A percentile compares a stretch with the other conserved stretches of the same genome.
Conservation (phyloP, 495 filamentous ascomycete species). For the Penicillium manginii region DNA sequence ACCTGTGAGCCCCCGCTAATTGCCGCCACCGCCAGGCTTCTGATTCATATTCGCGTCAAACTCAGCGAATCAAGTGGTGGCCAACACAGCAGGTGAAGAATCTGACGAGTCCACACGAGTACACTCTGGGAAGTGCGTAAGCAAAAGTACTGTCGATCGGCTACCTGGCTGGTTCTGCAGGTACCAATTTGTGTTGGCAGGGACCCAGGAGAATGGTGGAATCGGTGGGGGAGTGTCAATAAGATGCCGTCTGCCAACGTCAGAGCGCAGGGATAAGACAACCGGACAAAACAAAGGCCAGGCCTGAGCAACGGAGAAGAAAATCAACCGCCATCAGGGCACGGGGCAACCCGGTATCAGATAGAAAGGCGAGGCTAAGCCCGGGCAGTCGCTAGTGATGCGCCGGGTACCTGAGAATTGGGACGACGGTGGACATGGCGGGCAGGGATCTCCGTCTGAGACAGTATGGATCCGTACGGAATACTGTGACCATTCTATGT, state of each 20-base stretch:
- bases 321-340: background rate
- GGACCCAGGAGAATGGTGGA: background rate
- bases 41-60: background rate
- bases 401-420: constrained; percentile 21
- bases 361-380: constrained; percentile 20
- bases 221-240: constrained; percentile 5
- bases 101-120: constrained; percentile 4
- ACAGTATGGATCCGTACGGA: constrained; percentile 4
- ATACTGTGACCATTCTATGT: background rate
- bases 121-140: background rate
- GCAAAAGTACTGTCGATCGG: constrained; percentile 19
- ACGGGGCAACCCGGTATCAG: constrained; percentile 22
- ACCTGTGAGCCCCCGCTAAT: background rate
- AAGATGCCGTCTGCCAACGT: constrained; percentile 3
- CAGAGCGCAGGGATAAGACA: constrained; percentile 5
- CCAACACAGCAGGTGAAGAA: constrained; percentile 3
- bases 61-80: background rate
- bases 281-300: background rate
- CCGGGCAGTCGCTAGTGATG: constrained; percentile 11
- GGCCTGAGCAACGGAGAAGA: background rate
- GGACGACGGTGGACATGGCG: constrained; percentile 23
- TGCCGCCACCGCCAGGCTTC: background rate
- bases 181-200: constrained; percentile 9
- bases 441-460: constrained; percentile 27
- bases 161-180: constrained; percentile 10